Base-by-base conservation (phyloP, 2,329 filamentous ascomycete genomes). In the Venturia asperata region DNA sequence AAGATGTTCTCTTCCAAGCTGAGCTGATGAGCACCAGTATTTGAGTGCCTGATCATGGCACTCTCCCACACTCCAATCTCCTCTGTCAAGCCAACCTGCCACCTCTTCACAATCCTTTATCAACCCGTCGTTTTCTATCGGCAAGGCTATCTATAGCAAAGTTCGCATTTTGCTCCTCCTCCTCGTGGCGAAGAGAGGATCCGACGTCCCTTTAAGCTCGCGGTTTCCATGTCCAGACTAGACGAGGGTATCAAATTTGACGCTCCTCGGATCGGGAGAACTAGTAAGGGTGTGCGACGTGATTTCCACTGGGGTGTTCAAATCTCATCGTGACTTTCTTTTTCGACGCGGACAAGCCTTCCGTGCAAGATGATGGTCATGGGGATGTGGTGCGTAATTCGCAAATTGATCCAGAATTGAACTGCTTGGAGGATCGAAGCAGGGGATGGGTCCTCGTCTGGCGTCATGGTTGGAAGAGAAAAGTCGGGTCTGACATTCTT, bases 271-370 rank as follows among this genome's bases (percentile, higher is more conserved):
- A 58, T 58, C 9, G 15, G 52, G 17, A n/a, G 5, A 37, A 58
- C 52, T 58, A 58, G 52, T 58, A 58, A 58, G 52, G 52, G 52
- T 27, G 11, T 37, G 52, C 52, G 30, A 58, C 52, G 19, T 34
- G 52, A 58, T 58, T 37, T 58, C 10, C 52, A 9, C 52, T 39
- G 30, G 52, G 52, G 52, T 58, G 11, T n/a, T n/a, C 24, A 37
- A 11, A 34, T n/a, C 30, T 58, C 9, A 58, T 58, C 30, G n/a
- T 6, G 5, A 34, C 15, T 37, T 37, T 21, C 15, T 58, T 34
- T 37, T 37, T 37, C 30, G 52, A 21, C 11, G 17, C 52, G 52
- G 52, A 58, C 17, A 6, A 10, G 13, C 15, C 4, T 39, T 58
- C 15, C 52, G 27, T 37, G 4, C 13, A 13, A 58, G 27, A 37